Conservation (phyloP, 805 yeast species). For the Lachancea mirantina region DNA sequence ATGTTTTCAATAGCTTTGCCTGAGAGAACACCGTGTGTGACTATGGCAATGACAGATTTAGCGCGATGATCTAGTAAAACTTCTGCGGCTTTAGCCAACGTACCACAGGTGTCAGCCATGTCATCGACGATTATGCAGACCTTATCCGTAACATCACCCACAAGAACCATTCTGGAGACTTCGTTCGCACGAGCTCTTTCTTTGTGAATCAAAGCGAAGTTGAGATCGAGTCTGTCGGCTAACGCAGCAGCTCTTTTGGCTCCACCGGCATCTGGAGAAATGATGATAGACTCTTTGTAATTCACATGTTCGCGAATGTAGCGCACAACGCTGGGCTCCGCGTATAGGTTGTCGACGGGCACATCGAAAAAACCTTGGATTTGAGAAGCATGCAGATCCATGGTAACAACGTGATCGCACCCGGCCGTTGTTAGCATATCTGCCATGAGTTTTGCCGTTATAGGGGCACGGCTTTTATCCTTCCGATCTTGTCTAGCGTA, state of each 20-base stretch:
- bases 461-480: slow-evolving; percentile 93
- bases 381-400: slow-evolving; percentile 96
- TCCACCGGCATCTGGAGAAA: slow-evolving; percentile 98
- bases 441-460: slow-evolving; percentile 90
- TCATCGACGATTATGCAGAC: slow-evolving; percentile 87
- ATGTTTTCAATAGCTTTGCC: slow-evolving; percentile 75
- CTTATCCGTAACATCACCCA: slow-evolving; percentile 85
- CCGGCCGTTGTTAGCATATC: slow-evolving; percentile 90
- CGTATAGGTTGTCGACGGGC: slow-evolving; percentile 93
- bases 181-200: slow-evolving; percentile 95
- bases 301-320: slow-evolving; percentile 65
- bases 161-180: slow-evolving; percentile 89
- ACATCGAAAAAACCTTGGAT: slow-evolving; percentile 94
- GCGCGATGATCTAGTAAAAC: slow-evolving; percentile 78
- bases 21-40: slow-evolving; percentile 90
- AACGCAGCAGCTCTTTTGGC: slow-evolving; percentile 94
- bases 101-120: slow-evolving; percentile 98
- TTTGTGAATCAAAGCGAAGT: slow-evolving; percentile 92
- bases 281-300: slow-evolving; percentile 59
- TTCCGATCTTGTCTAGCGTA: slow-evolving; percentile 97
- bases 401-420: slow-evolving; percentile 89
- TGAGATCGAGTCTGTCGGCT: slow-evolving; percentile 86
- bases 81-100: slow-evolving; percentile 91
- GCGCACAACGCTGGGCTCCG: slow-evolving; percentile 83
- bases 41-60: slow-evolving; percentile 79